Base-by-base conservation (phyloP, 192 early-diverging fungal genomes). In the Backusella tarrabulga region DNA sequence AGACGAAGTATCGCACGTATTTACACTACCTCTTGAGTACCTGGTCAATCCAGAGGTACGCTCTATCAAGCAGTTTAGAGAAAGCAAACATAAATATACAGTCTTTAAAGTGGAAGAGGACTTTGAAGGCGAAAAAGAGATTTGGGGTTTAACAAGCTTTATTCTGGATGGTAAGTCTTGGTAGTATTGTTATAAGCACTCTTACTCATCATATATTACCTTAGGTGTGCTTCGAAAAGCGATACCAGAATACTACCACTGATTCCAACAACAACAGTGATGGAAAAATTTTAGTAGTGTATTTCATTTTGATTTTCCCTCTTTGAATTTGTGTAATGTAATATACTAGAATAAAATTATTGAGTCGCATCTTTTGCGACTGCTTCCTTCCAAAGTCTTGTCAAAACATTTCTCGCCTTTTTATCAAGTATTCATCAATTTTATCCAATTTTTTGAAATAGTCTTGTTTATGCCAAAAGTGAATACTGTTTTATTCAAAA, bases 71-170 rank as follows among this genome's bases (percentile, higher is more conserved):
- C 71, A 73, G n/a, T 93, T 97, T 77, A 77, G 92, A 6, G 76
- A 83, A 21, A 82, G 82, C 0, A 75, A 83, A 1, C 68, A 89
- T 21, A 35, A 83, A 26, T 88, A 94, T 36, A 90, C 92, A 3
- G 86, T 85, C 0, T 97, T 90, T 84, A 69, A 77, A 23, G 85
- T 87, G 34, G 82, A 80, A 67, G 84, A 90, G 35, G 14, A 34
- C 8, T 46, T 74, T n/a, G 67, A 81, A 40, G 81, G 80, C 5
- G 83, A 89, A 72, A 76, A 75, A 69, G 83, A 85, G 15, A 90
- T 95, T 42, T 95, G 92, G 93, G 93, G 93, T 3, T 78, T 97
- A 77, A 97, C 95, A 0, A 93, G 91, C 4, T 95, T 91, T 82
- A 88, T 97, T 38, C 74, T 97, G 29, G 79, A 93, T 56, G 88